Evolutionary conservation across 768 basidiomycete species (phyloP), one percentile per base, ranked within the genome.

Genomic region (Tricholomella constricta): DNA sequence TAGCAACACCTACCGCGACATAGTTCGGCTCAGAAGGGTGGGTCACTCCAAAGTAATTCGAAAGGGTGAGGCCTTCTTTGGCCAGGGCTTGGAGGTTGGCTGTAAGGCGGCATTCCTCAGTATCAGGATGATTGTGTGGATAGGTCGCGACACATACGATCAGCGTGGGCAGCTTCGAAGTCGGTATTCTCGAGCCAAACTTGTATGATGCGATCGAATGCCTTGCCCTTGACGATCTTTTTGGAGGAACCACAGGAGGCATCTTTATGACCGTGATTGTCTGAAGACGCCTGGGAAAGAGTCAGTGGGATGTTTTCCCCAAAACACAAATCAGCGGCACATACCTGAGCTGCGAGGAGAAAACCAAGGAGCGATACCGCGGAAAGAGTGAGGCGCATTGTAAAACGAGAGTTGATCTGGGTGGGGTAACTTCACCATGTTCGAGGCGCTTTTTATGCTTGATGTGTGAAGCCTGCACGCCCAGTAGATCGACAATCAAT

Each of bases 161-260:
- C 50, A 66, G 71, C 49, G 59, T 60, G 8, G 0, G 68, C 68
- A 17, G 47, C 54, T 9, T 56, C 63, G 53, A 70, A 87, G 59
- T 85, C 77, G 14, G 81, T 84, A 65, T 85, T 86, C 63, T 86
- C 85, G 32, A 87, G 69, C 80, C 81, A 85, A 51, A 86, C 82
- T 26, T 57, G 58, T 10, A 71, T 48, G 29, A 68, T 66, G 9
- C 68, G 63, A 47, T 71, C 60, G 49, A 71, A 71, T 2, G 61
- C 66, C n/a, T 54, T 59, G 15, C 70, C 70, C 29, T 56, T n/a
- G 6, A 62, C 55, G 22, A 54, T 26, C 17, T 42, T 36, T 4
- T 11, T 22, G 12, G 12, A 10, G n/a, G 32, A 9, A 40, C 23
- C 31, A 19, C 32, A 32, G 9, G 36, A 20, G n/a, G 35, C 19